Evolutionary conservation across 345 rosid species (phyloP).

Genomic region (Salix udensis): DNA sequence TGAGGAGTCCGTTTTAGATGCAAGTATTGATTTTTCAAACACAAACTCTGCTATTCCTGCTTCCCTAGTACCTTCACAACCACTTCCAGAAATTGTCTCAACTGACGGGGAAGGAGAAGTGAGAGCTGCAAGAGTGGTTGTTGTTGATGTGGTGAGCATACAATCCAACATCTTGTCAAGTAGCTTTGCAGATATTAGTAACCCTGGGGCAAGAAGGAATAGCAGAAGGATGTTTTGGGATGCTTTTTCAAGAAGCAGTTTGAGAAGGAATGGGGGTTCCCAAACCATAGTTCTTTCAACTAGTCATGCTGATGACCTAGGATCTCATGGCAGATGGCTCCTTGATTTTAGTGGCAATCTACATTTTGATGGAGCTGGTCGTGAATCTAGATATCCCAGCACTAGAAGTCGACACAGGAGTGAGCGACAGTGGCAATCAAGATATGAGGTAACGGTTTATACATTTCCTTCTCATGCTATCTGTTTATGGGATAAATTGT

Average conservation of each 20-base stretch:
- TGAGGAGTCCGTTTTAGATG: not conserved
- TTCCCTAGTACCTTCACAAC: slow-evolving; percentile 1
- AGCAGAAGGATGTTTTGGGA: slow-evolving; percentile 23
- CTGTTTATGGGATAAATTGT: not conserved
- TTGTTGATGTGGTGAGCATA: slow-evolving; percentile 24
- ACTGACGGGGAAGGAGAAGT: slow-evolving; percentile 5
- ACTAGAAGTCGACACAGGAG: slow-evolving; percentile 1
- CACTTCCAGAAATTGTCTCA: slow-evolving; percentile 3
- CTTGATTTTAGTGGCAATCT: slow-evolving; percentile 25
- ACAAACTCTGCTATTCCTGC: slow-evolving; percentile 3
- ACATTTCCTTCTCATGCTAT: not conserved
- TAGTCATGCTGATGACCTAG: slow-evolving; percentile 21
- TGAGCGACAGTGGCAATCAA: slow-evolving; percentile 15
- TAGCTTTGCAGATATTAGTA: slow-evolving; percentile 15
- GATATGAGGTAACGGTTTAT: slow-evolving; percentile 17
- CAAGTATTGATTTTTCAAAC: not conserved
- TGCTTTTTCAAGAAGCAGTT: slow-evolving; percentile 22
- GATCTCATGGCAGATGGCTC: slow-evolving; percentile 28
- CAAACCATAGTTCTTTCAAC: slow-evolving; percentile 15
- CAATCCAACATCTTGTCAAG: slow-evolving; percentile 13
- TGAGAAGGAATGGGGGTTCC: slow-evolving; percentile 8
- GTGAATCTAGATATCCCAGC: slow-evolving; percentile 12
- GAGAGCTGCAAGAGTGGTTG: slow-evolving; percentile 13
- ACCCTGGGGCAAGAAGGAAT: slow-evolving; percentile 17
- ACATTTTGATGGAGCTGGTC: slow-evolving; percentile 18